Evolutionary conservation across 345 rosid genomes (phyloP).

Genomic region (Salix suchowensis): DNA sequence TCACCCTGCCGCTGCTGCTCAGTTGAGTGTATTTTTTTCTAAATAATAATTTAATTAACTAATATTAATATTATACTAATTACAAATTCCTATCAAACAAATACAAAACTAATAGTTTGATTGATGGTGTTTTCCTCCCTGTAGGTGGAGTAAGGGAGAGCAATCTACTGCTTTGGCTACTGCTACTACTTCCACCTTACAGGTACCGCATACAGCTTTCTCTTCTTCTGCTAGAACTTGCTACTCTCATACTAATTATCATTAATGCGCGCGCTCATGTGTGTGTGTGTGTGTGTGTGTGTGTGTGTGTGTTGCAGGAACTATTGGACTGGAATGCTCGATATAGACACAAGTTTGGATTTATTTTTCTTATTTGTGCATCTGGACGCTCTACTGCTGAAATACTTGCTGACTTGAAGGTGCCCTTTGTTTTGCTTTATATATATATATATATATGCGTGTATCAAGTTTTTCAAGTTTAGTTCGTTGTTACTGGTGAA

Average conservation of each 20-base stretch:
- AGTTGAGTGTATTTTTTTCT: conserved; percentile 23
- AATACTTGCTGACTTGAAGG: conserved; percentile 79
- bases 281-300: background rate
- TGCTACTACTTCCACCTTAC: conserved; percentile 56
- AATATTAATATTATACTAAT: too few species aligned
- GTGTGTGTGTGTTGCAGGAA: conserved; percentile 35
- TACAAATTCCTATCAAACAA: too few species aligned
- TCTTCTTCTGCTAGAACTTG: background rate
- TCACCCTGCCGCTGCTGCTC: conserved; percentile 35
- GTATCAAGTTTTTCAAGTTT: too few species aligned
- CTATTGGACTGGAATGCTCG: conserved; percentile 65
- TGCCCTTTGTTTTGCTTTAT: conserved; percentile 9
- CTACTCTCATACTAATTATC: too few species aligned
- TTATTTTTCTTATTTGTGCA: conserved; percentile 73
- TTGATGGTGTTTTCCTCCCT: background rate
- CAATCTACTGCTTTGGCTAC: conserved; percentile 84
- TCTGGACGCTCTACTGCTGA: conserved; percentile 68
- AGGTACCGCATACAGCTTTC: conserved; percentile 30
- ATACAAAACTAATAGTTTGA: background rate
- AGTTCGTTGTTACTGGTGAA: too few species aligned
- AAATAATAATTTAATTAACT: too few species aligned
- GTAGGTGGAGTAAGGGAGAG: conserved; percentile 71
- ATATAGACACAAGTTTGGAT: conserved; percentile 65
- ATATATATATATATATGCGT: too few species aligned
- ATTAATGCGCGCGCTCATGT: too few species aligned